These are phyloP conservation scores for Malassezia globosa DNA, from an alignment of 1,284 basidiomycete genomes.

Conservation along the genomic window DNA sequence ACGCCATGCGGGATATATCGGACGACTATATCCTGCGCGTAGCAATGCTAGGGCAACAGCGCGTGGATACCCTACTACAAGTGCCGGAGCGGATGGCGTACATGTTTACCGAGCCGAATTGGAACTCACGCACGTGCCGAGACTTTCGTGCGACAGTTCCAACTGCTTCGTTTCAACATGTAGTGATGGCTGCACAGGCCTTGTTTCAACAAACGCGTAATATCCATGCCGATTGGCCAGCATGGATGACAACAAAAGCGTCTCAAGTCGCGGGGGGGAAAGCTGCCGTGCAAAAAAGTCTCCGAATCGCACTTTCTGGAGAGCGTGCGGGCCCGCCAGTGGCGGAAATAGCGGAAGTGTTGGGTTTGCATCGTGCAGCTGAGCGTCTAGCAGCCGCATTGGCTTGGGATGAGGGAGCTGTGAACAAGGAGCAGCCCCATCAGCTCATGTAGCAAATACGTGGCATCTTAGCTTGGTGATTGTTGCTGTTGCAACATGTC, in stretches of 20 bases:
- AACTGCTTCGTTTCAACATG: background rate
- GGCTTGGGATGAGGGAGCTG: slow-evolving; percentile 7
- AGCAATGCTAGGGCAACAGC: slow-evolving; percentile 5
- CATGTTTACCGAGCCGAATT: slow-evolving; percentile 7
- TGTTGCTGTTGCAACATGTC: slow-evolving; percentile 18
- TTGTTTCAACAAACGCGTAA: background rate
- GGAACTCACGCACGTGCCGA: slow-evolving; percentile 3
- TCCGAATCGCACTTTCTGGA: slow-evolving; percentile 17
- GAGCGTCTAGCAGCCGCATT: slow-evolving; percentile 3
- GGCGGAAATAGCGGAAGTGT: slow-evolving; percentile 7
- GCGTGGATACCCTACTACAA: slow-evolving; percentile 10
- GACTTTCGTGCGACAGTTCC: slow-evolving; percentile 3
- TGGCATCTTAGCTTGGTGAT: background rate
- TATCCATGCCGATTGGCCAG: background rate
- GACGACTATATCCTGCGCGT: slow-evolving; percentile 7
- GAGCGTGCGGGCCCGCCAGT: slow-evolving; percentile 15
- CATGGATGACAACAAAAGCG: slow-evolving; percentile 6
- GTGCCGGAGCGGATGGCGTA: slow-evolving; percentile 2
- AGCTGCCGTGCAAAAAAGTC: slow-evolving; percentile 12
- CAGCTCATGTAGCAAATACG: too few relatives aligned
- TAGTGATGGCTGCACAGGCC: background rate
- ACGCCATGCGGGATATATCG: background rate
- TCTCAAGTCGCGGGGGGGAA: slow-evolving; percentile 1
- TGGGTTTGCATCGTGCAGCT: slow-evolving; percentile 5
- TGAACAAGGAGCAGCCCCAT: too few relatives aligned